Conservation (phyloP, 257 asterid species). For the Plantago ovata region DNA sequence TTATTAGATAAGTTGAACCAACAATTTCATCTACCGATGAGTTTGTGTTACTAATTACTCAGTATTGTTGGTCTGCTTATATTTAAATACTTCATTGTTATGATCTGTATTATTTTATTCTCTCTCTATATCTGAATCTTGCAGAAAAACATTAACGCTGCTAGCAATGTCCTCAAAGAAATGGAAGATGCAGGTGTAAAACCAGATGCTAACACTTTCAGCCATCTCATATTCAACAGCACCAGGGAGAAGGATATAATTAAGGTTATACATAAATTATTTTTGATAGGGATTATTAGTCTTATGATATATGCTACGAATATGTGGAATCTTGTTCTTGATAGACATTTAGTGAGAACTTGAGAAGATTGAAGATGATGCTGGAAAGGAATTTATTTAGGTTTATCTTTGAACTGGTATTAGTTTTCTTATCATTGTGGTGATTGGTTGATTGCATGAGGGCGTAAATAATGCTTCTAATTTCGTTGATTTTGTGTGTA, state of each 20-base stretch:
- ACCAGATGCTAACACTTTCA: constrained; percentile 72
- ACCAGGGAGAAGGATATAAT: constrained; percentile 53
- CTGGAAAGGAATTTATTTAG: not conserved
- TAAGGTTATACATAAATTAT: constrained; percentile 44
- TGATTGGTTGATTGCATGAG: not conserved
- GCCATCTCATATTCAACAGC: constrained; percentile 67
- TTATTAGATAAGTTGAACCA: too few relatives aligned
- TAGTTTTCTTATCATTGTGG: not conserved
- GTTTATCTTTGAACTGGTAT: constrained; percentile 6
- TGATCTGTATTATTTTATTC: not conserved
- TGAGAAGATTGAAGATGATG: not conserved
- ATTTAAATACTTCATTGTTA: too few relatives aligned
- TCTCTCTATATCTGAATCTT: constrained; percentile 23
- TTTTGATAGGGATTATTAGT: constrained; percentile 11
- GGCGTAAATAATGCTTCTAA: constrained; percentile 3
- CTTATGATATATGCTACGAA: constrained; percentile 10
- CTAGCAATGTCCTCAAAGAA: constrained; percentile 56
- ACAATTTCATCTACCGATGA: too few relatives aligned
- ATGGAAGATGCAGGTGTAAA: constrained; percentile 79
- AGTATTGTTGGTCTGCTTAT: too few relatives aligned
- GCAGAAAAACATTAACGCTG: constrained; percentile 69
- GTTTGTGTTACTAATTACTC: too few relatives aligned
- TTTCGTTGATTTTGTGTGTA: not conserved
- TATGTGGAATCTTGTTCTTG: constrained; percentile 11
- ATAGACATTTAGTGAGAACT: constrained; percentile 6